A percentile compares a stretch with the other conserved stretches of the same genome.
phyloP scores from a whole-genome alignment of 2,329 filamentous ascomycete genomes.

The Verticillium nonalfalfae region DNA sequence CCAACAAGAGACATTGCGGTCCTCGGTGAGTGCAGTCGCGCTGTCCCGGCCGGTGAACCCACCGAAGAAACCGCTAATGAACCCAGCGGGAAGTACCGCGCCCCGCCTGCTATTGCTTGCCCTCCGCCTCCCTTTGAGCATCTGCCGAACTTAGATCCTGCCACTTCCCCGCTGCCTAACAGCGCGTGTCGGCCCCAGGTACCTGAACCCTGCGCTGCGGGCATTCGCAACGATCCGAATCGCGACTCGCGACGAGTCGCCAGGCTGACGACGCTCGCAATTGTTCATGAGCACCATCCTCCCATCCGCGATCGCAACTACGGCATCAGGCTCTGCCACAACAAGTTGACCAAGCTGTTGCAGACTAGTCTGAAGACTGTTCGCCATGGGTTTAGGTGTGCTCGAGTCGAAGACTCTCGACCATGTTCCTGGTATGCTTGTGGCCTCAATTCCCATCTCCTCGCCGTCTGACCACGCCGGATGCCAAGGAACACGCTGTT shows the following conservation, averaged over 20 bases:
- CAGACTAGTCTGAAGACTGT: not conserved
- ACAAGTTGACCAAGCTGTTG: not conserved
- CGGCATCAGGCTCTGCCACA: not conserved
- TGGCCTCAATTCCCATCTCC: not conserved
- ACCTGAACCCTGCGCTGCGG: not conserved
- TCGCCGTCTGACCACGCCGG: not conserved
- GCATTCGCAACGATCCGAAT: not conserved
- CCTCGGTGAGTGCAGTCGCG: not conserved
- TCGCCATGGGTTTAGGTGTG: slow-evolving; percentile 64
- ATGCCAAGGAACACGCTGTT: not conserved
- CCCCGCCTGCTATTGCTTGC: not conserved
- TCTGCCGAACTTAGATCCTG: not conserved
- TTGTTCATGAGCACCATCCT: not conserved
- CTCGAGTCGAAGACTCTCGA: slow-evolving; percentile 60
- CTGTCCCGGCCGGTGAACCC: not conserved
- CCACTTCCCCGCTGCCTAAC: not conserved
- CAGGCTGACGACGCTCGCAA: not conserved
- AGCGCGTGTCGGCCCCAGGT: not conserved
- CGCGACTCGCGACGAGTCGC: not conserved
- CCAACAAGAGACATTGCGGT: not conserved
- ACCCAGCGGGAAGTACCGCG: not conserved
- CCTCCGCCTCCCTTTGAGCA: not conserved
- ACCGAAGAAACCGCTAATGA: not conserved
- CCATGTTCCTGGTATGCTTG: slow-evolving; percentile 62
- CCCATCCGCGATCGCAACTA: not conserved